These are phyloP conservation scores for Furculomyces boomerangus DNA, from an alignment of 371 early-diverging fungal species.

Conservation along the genomic window DNA sequence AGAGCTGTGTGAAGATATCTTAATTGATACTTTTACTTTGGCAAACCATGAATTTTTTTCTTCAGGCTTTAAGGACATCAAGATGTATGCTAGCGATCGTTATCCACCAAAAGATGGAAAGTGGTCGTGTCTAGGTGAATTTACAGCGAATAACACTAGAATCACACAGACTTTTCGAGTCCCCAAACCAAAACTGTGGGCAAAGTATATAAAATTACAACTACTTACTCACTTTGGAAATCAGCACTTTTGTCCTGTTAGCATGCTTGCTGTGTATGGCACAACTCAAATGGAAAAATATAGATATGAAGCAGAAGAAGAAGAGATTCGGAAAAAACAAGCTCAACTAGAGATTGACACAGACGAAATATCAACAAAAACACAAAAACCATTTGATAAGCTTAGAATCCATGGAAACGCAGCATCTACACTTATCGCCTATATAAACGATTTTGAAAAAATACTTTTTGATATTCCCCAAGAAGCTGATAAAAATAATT, in stretches of 20 bases:
- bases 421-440: neutral
- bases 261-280: slow-evolving; percentile 72
- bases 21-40: slow-evolving; percentile 72
- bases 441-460: slow-evolving; percentile 4
- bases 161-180: slow-evolving; percentile 77
- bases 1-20: slow-evolving; percentile 84
- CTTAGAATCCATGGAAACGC: neutral
- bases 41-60: slow-evolving; percentile 95
- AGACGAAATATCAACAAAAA: neutral
- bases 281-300: slow-evolving; percentile 80
- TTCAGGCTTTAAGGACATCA: slow-evolving; percentile 75
- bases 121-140: slow-evolving; percentile 68
- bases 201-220: slow-evolving; percentile 74
- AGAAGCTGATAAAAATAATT: neutral
- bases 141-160: slow-evolving; percentile 61
- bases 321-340: slow-evolving; percentile 7
- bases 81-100: slow-evolving; percentile 51
- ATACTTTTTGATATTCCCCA: neutral
- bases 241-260: slow-evolving; percentile 89
- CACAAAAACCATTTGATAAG: neutral
- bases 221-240: slow-evolving; percentile 75
- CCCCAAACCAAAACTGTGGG: slow-evolving; percentile 41
- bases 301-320: slow-evolving; percentile 40
- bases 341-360: neutral
- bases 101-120: slow-evolving; percentile 63